phyloP scores from a whole-genome alignment of 1,284 basidiomycete species.

The Trichosporon ovoides region DNA sequence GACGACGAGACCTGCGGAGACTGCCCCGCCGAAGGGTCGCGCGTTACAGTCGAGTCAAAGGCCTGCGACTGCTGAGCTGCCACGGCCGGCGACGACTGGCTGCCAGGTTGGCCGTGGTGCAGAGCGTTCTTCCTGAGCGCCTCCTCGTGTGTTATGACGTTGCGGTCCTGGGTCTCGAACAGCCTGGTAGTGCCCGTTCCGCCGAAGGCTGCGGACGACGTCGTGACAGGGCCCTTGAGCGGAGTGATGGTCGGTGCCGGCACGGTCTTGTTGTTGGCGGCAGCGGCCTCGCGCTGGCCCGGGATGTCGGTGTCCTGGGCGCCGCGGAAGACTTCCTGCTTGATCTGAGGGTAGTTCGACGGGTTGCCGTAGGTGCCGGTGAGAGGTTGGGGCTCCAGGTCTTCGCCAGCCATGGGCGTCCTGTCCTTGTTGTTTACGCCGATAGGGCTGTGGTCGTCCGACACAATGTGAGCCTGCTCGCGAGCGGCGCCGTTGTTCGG shows the following conservation, averaged over 20 bases:
- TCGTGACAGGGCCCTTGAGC: constrained; percentile 9
- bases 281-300: constrained; percentile 20
- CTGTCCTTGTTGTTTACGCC: background rate
- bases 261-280: constrained; percentile 21
- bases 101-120: background rate
- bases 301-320: constrained; percentile 15
- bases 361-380: constrained; percentile 3
- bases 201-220: background rate
- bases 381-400: background rate
- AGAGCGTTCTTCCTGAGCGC: constrained; percentile 2
- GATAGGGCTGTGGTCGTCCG: background rate
- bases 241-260: constrained; percentile 23
- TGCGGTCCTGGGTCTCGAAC: background rate
- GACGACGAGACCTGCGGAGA: no score
- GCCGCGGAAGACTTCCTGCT: background rate
- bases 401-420: background rate
- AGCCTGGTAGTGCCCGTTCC: background rate
- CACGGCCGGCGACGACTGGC: background rate
- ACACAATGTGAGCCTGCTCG: background rate
- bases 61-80: no score
- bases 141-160: background rate
- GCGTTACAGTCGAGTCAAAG: no score
- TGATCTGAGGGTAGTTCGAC: background rate
- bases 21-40: no score
- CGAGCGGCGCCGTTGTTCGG: background rate